Conservation (phyloP, 805 yeast genomes). For the Sungouiozyma intestinalis region DNA sequence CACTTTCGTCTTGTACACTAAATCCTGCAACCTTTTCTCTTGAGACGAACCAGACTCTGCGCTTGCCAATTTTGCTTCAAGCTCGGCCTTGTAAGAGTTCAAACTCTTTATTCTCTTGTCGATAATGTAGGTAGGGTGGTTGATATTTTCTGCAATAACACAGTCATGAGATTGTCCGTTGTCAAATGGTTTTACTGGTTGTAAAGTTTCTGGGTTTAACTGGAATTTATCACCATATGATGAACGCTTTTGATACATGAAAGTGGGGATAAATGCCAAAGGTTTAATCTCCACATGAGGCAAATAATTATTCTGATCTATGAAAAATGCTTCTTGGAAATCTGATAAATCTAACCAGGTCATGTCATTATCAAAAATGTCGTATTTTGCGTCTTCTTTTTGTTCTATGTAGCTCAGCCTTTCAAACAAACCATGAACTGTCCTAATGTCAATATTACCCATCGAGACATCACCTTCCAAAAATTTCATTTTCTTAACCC, state of each 20-base stretch:
- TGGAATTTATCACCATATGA: conserved; percentile 35
- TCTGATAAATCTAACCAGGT: conserved; percentile 57
- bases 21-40: conserved; percentile 9
- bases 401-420: conserved; percentile 16
- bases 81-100: conserved; percentile 36
- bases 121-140: conserved; percentile 15
- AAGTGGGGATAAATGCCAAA: conserved; percentile 54
- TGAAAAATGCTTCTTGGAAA: conserved; percentile 45
- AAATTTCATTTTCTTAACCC: conserved; percentile 46
- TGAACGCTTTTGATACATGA: conserved; percentile 60
- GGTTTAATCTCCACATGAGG: conserved; percentile 46
- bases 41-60: conserved; percentile 12
- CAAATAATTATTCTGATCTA: conserved; percentile 28
- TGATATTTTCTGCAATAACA: conserved; percentile 26
- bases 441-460: conserved; percentile 48
- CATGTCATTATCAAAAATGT: conserved; percentile 42
- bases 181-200: conserved; percentile 37
- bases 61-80: conserved; percentile 28
- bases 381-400: conserved; percentile 15
- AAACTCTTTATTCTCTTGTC: conserved; percentile 14
- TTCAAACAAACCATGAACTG: conserved; percentile 39
- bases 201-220: conserved; percentile 29
- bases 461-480: conserved; percentile 54
- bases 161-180: conserved; percentile 54
- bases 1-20: conserved; percentile 8